phyloP scores from a whole-genome alignment of 2,329 filamentous ascomycete genomes.

The Cladophialophora exuberans region DNA sequence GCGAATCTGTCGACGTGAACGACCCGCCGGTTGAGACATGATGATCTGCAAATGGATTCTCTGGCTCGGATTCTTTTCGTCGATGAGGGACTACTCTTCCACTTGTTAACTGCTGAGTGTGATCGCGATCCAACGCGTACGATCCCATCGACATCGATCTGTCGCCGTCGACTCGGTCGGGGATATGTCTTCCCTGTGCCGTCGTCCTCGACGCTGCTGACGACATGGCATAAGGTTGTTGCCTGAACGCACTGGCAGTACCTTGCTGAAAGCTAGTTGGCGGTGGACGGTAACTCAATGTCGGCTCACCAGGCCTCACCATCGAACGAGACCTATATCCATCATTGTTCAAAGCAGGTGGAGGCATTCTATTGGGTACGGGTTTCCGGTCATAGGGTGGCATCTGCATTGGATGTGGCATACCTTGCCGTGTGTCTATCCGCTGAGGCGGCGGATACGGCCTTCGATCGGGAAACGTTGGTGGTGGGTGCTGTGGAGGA shows the following conservation, averaged over 20 bases:
- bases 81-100: conserved; percentile 86
- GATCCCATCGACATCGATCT: conserved; percentile 95
- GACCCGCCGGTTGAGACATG: conserved; percentile 25
- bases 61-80: conserved; percentile 60
- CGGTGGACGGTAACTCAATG: conserved; percentile 63
- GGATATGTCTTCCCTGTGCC: conserved; percentile 86
- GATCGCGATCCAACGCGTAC: conserved; percentile 72
- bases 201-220: conserved; percentile 71
- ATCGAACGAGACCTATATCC: conserved; percentile 92
- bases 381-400: conserved; percentile 63
- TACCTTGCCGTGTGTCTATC: conserved; percentile 63
- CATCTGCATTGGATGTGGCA: conserved; percentile 37
- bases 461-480: conserved; percentile 64
- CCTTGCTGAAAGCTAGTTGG: conserved; percentile 66
- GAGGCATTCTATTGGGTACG: conserved; percentile 59
- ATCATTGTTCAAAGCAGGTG: conserved; percentile 79
- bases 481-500: conserved; percentile 59
- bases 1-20: conserved; percentile 30
- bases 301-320: conserved; percentile 74
- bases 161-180: conserved; percentile 90
- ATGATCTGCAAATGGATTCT: conserved; percentile 35
- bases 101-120: conserved; percentile 80
- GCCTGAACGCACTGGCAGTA: conserved; percentile 75
- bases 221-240: conserved; percentile 70
- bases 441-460: conserved; percentile 75